A percentile compares a stretch with the other conserved stretches of the same genome.
These are phyloP conservation scores for Lentinula sp. DNA, from an alignment of 768 basidiomycete genomes.

Conservation along the genomic window DNA sequence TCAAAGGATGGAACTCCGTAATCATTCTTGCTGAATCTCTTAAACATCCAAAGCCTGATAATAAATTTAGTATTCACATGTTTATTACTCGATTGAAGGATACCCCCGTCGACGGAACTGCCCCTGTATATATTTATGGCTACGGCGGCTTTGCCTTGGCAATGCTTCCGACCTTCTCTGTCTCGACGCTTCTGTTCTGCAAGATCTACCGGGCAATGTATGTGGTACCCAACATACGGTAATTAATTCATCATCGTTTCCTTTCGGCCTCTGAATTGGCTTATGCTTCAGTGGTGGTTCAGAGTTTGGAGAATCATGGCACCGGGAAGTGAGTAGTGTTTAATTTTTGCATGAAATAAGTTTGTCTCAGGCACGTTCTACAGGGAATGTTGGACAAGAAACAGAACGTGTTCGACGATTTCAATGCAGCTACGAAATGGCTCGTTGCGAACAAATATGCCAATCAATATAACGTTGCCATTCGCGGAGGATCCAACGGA, in stretches of 20 bases:
- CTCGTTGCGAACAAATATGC: slow-evolving; percentile 3
- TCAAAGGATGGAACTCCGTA: slow-evolving; percentile 2
- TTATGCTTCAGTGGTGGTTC: background rate
- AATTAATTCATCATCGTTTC: background rate
- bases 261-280: background rate
- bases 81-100: slow-evolving; percentile 1
- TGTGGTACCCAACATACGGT: slow-evolving; percentile 3
- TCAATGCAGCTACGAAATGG: slow-evolving; percentile 2
- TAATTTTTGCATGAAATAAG: background rate
- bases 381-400: slow-evolving; percentile 4
- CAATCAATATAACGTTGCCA: background rate
- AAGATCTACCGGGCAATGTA: slow-evolving; percentile 3
- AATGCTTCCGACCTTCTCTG: slow-evolving; percentile 1
- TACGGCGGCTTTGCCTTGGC: slow-evolving; percentile 1
- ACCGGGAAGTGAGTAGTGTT: background rate
- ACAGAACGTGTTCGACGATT: slow-evolving; percentile 3
- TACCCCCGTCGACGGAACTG: background rate
- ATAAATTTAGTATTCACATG: background rate
- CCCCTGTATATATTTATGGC: background rate
- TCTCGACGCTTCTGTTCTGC: slow-evolving; percentile 2
- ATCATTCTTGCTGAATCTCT: background rate
- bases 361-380: background rate
- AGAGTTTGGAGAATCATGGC: slow-evolving; percentile 5
- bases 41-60: background rate
- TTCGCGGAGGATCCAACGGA: slow-evolving; percentile 1